phyloP scores from a whole-genome alignment of 192 early-diverging fungal genomes.

The Linnemannia hyalina region DNA sequence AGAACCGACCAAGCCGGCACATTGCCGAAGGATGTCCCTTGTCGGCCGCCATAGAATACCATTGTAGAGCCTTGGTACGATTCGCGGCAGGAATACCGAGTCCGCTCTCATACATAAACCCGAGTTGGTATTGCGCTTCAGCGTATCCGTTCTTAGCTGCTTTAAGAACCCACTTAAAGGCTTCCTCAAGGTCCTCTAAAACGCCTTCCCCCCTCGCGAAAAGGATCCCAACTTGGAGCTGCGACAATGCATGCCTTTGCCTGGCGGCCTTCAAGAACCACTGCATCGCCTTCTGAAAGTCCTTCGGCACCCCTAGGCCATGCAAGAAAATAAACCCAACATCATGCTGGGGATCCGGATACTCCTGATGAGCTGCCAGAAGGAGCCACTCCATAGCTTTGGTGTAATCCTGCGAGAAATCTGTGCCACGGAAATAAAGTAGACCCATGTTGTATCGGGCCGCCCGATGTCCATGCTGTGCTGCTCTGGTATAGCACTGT shows the following conservation, averaged over 20 bases:
- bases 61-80: background rate
- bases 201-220: no score
- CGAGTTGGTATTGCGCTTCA: background rate
- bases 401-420: no score
- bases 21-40: background rate
- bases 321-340: background rate
- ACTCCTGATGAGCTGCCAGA: no score
- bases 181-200: no score
- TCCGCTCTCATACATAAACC: background rate
- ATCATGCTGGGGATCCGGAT: no score
- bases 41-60: background rate
- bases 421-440: no score
- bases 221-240: no score
- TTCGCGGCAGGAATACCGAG: background rate
- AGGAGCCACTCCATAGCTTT: no score
- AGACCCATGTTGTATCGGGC: background rate
- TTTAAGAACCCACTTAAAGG: no score
- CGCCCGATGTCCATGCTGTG: background rate
- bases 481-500: background rate
- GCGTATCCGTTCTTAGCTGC: background rate
- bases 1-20: no score
- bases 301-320: background rate
- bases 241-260: background rate
- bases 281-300: background rate
- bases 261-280: slow-evolving; percentile 6